These are phyloP conservation scores for Acanthamoeba sp. DNA, from an alignment of 208 protist genomes.

Conservation along the genomic window DNA sequence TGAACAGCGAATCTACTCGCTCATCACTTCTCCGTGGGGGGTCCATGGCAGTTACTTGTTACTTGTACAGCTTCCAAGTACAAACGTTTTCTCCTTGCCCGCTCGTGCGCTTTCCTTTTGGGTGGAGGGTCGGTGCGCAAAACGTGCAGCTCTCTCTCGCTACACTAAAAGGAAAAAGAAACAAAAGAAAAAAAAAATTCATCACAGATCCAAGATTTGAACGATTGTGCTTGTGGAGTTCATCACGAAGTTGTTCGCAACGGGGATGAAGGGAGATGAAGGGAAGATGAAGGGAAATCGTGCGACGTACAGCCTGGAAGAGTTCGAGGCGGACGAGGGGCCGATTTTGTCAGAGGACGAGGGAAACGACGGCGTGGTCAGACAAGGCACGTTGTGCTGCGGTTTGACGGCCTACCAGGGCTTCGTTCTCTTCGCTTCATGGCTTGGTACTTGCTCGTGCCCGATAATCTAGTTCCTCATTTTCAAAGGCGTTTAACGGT, in stretches of 20 bases:
- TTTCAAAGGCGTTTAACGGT: neutral
- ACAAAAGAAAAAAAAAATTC: too few relatives aligned
- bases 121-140: too few relatives aligned
- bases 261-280: too few relatives aligned
- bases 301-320: conserved; percentile 19
- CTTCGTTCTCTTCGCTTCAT: conserved; percentile 59
- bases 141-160: too few relatives aligned
- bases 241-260: too few relatives aligned
- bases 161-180: too few relatives aligned
- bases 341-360: neutral
- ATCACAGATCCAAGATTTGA: too few relatives aligned
- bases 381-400: neutral
- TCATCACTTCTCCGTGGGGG: neutral
- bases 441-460: neutral
- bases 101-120: too few relatives aligned
- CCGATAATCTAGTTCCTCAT: neutral
- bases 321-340: conserved; percentile 4
- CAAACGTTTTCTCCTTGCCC: too few relatives aligned
- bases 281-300: neutral
- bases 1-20: neutral
- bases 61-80: neutral
- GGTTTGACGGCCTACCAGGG: conserved; percentile 35
- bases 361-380: too few relatives aligned
- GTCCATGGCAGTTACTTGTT: neutral
- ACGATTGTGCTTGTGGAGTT: too few relatives aligned